Conservation (phyloP, 371 early-diverging fungal genomes). For the Pancytospora epiphaga region DNA sequence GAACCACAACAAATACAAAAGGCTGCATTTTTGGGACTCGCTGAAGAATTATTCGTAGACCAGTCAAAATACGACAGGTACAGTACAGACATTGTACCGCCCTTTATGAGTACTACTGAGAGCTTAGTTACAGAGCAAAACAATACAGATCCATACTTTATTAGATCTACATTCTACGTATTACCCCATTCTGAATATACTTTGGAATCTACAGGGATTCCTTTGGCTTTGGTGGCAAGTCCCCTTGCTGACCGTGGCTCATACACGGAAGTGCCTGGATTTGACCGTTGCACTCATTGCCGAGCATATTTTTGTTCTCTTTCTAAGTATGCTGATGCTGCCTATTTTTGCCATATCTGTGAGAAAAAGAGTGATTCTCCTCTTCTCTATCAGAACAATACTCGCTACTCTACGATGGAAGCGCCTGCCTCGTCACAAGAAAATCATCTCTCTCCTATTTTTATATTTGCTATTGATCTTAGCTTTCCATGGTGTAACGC, state of each 20-base stretch:
- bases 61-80: constrained; percentile 3
- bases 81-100: constrained; percentile 10
- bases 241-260: constrained; percentile 49
- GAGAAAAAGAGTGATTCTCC: not conserved
- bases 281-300: constrained; percentile 51
- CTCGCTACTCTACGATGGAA: constrained; percentile 8
- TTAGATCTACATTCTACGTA: constrained; percentile 55
- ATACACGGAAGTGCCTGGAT: constrained; percentile 22
- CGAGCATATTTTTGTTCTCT: constrained; percentile 38
- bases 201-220: constrained; percentile 49
- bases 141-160: constrained; percentile 37
- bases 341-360: constrained; percentile 58
- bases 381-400: constrained; percentile 7
- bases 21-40: not conserved
- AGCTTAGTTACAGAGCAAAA: constrained; percentile 35
- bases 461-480: constrained; percentile 44
- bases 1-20: not conserved
- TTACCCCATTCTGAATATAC: constrained; percentile 48
- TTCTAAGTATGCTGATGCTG: not conserved
- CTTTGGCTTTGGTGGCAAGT: constrained; percentile 46
- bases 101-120: constrained; percentile 46
- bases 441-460: constrained; percentile 17
- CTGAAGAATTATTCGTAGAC: constrained; percentile 1
- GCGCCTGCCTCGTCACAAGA: not conserved
- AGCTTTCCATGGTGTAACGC: not conserved